These are phyloP conservation scores for Aspergillus costaricaensis DNA, from an alignment of 2,329 filamentous ascomycete genomes.

Conservation along the genomic window DNA sequence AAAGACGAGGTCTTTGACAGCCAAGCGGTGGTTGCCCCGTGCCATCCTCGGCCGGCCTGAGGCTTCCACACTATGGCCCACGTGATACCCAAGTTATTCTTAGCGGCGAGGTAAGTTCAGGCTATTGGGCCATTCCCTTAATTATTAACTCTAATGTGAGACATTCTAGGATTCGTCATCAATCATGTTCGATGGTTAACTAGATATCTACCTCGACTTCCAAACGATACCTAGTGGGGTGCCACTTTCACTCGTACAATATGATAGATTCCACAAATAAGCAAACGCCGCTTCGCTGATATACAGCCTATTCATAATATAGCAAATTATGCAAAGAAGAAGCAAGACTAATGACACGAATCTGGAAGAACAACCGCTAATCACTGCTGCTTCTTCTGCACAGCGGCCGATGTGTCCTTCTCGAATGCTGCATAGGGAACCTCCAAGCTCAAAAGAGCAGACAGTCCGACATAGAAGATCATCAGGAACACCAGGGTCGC, in stretches of 20 bases:
- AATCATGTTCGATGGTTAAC: background rate
- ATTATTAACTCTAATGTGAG: background rate
- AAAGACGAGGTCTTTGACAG: too few relatives aligned
- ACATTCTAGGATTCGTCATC: background rate
- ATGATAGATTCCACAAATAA: slow-evolving; percentile 1
- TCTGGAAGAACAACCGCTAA: slow-evolving; percentile 11
- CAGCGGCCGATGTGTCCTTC: slow-evolving; percentile 88
- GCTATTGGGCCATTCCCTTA: background rate
- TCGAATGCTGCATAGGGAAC: slow-evolving; percentile 94
- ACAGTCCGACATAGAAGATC: slow-evolving; percentile 77
- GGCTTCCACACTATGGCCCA: background rate
- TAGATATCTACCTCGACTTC: background rate
- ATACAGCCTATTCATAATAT: slow-evolving; percentile 2
- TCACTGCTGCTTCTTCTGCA: slow-evolving; percentile 76
- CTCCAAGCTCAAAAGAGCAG: slow-evolving; percentile 75
- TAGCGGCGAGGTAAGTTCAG: background rate
- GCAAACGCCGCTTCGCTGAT: background rate
- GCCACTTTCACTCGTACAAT: background rate
- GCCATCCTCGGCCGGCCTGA: background rate
- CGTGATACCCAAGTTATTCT: background rate
- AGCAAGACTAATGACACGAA: slow-evolving; percentile 2
- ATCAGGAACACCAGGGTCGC: slow-evolving; percentile 69
- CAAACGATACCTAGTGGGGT: background rate
- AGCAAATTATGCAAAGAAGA: slow-evolving; percentile 3
- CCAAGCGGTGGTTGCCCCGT: background rate